Evolutionary conservation across 2,329 filamentous ascomycete genomes (phyloP).

Genomic region (Lasiodiplodia theobromae): DNA sequence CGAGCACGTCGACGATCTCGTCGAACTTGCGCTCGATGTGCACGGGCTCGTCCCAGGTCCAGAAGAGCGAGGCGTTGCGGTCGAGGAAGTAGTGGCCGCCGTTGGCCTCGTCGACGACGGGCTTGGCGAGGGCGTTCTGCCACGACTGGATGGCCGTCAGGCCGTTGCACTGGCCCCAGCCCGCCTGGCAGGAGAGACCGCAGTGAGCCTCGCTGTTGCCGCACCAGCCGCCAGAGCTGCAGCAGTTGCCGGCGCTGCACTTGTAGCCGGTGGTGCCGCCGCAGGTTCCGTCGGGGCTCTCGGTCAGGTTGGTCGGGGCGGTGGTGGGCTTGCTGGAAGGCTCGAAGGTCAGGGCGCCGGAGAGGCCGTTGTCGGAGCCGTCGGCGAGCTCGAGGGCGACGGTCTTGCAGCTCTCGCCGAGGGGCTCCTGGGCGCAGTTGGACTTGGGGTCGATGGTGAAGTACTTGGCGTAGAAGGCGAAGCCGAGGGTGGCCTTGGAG

Average conservation of each 20-base stretch:
- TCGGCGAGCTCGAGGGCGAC: conserved; percentile 65
- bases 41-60: conserved; percentile 74
- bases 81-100: conserved; percentile 78
- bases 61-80: conserved; percentile 65
- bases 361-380: conserved; percentile 65
- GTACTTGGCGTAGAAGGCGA: conserved; percentile 74
- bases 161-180: conserved; percentile 51
- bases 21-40: conserved; percentile 69
- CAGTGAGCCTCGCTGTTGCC: conserved; percentile 40
- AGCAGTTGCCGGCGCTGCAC: conserved; percentile 39
- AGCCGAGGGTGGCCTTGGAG: conserved; percentile 68
- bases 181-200: conserved; percentile 42
- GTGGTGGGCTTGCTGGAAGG: background rate
- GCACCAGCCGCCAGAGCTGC: conserved; percentile 44
- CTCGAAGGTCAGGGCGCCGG: conserved; percentile 63
- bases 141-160: conserved; percentile 58
- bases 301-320: conserved; percentile 8
- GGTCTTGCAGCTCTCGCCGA: conserved; percentile 63
- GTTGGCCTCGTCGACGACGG: conserved; percentile 61
- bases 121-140: conserved; percentile 59
- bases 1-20: conserved; percentile 62
- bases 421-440: conserved; percentile 54
- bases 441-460: conserved; percentile 62
- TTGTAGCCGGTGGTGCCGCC: conserved; percentile 40
- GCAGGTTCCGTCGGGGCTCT: conserved; percentile 42